Evolutionary conservation across 345 rosid species (phyloP).

Genomic region (Trapa bicornis): DNA sequence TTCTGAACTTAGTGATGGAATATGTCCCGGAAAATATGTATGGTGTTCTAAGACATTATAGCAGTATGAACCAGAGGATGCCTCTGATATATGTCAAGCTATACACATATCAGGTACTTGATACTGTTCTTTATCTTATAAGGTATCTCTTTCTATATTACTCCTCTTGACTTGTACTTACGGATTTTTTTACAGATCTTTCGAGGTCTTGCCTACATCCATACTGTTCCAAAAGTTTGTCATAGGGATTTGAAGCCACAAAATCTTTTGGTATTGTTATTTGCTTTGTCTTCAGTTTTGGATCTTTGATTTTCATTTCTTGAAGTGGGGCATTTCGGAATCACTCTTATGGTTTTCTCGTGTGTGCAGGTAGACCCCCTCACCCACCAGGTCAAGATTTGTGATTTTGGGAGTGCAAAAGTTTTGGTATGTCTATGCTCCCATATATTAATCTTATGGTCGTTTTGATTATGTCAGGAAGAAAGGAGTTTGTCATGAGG

Average conservation of each 20-base stretch:
- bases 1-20: conserved; percentile 76
- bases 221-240: conserved; percentile 25
- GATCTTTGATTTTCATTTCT: not conserved
- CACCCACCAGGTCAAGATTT: conserved; percentile 44
- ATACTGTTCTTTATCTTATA: not conserved
- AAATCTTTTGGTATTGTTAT: conserved; percentile 21
- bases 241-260: conserved; percentile 36
- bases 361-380: conserved; percentile 34
- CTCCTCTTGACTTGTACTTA: conserved; percentile 7
- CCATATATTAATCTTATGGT: not conserved
- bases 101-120: conserved; percentile 61
- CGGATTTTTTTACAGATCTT: conserved; percentile 18
- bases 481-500: not conserved
- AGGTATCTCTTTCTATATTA: not conserved
- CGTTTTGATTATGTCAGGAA: not conserved
- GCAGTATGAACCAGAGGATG: conserved; percentile 55
- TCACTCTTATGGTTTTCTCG: not conserved
- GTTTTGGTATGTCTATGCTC: conserved; percentile 26
- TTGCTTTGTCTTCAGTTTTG: not conserved
- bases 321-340: not conserved
- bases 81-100: conserved; percentile 73
- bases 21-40: conserved; percentile 69
- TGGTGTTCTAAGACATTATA: conserved; percentile 51
- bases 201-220: conserved; percentile 29
- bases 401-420: conserved; percentile 49